Evolutionary conservation across 352 stramenopile species (phyloP), one percentile per base, ranked within the genome.

Genomic region (Globisporangium recalcitrans): DNA sequence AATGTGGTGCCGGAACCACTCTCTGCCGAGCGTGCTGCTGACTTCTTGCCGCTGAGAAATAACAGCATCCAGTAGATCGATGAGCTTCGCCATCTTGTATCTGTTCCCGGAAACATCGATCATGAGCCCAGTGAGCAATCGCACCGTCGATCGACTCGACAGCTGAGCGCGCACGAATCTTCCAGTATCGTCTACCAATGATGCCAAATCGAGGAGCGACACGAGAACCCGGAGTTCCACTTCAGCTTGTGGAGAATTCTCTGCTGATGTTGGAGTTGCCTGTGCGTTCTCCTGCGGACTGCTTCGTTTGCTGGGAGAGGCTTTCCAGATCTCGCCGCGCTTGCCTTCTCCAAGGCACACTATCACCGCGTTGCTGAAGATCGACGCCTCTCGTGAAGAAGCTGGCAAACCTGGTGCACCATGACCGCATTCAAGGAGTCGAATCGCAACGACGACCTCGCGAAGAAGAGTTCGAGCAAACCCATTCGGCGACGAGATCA

Each of bases 1-100:
- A 36, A 82, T 62, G 55, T 80, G 73, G 29, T 78, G 77, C 3
- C 74, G 68, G 55, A 61, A 29, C 77, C 75, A 87, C 46, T 81
- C 67, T 13, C 19, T 52, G 34, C 44, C 13, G 29, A n/a, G 49
- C 24, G 40, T 68, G 63, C 1, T 56, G 14, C 3, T 63, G 60
- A 16, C 47, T 24, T 55, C 58, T 14, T 65, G 60, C 31, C 69
- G 75, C 7, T 48, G 59, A 29, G 40, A 60, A 27, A 80, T 51
- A 10, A 78, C 66, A 6, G 44, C 60, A 52, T 73, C 70, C 52
- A 83, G 73, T 1, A 80, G 56, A 24, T 81, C 71, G 51, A 85
- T 22, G 14, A 86, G 62, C 47, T 71, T 63, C 19, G 69, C 56
- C 11, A 75, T 71, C 57, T 72, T 72, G 26, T 57, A 67, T 21